Evolutionary conservation across 352 stramenopile genomes (phyloP).

Genomic region (Blastocystis sp.): DNA sequence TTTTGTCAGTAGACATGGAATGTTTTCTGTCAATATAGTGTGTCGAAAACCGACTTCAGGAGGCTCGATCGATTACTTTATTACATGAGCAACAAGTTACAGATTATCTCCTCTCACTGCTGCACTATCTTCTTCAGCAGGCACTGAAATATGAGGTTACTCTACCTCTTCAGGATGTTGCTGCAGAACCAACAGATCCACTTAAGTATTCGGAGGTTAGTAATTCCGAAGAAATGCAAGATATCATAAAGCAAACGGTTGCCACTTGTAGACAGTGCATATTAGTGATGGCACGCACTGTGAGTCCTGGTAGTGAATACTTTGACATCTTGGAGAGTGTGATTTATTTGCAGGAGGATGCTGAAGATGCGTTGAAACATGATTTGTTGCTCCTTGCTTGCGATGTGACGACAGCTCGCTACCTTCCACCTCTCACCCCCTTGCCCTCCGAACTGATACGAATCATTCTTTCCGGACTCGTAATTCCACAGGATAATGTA

Average conservation of each 20-base stretch:
- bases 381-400: neutral
- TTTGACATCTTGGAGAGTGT: slow-evolving; percentile 43
- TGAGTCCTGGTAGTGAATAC: neutral
- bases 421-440: neutral
- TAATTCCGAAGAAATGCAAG: neutral
- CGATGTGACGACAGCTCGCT: neutral
- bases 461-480: neutral
- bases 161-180: neutral
- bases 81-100: slow-evolving; percentile 1
- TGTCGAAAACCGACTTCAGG: neutral
- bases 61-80: slow-evolving; percentile 2
- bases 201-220: neutral
- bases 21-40: neutral
- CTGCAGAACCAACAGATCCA: neutral
- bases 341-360: neutral
- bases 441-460: neutral
- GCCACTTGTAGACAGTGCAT: neutral
- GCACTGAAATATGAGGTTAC: neutral
- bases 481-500: neutral
- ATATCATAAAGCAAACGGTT: neutral
- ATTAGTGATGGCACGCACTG: neutral
- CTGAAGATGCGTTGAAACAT: neutral
- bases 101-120: neutral
- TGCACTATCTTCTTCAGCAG: neutral
- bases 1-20: neutral